Evolutionary conservation across 257 asterid genomes (phyloP).

Genomic region (Orobanche coerulescens): DNA sequence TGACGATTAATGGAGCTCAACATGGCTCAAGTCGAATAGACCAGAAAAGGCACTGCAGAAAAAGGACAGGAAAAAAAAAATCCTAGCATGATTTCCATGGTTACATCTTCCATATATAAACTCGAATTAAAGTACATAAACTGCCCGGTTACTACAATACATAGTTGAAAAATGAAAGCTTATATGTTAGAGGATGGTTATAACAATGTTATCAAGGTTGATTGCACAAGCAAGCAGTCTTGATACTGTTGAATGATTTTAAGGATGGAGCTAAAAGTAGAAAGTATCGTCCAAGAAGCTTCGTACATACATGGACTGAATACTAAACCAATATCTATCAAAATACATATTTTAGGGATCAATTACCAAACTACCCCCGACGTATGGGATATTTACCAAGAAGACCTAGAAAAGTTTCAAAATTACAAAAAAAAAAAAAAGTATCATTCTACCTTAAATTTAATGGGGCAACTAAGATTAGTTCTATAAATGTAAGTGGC

Average conservation of each 20-base stretch:
- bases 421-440: too few species aligned
- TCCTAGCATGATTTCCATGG: constrained; percentile 12
- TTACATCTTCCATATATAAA: background rate
- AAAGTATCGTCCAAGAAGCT: background rate
- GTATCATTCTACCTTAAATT: too few species aligned
- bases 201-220: background rate
- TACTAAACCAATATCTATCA: background rate
- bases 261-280: background rate
- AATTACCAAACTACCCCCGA: too few species aligned
- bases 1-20: background rate
- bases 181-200: background rate
- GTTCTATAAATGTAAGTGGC: too few species aligned
- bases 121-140: background rate
- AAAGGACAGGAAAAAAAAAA: constrained; percentile 6
- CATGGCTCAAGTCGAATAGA: constrained; percentile 25
- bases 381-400: too few species aligned
- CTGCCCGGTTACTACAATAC: background rate
- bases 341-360: background rate
- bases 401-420: too few species aligned
- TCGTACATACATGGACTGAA: background rate
- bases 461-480: too few species aligned
- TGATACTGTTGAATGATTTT: background rate
- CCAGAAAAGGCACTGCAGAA: constrained; percentile 40
- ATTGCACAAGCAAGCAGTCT: background rate
- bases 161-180: background rate